Evolutionary conservation across 768 basidiomycete species (phyloP).

Genomic region (Podaxis sp.): DNA sequence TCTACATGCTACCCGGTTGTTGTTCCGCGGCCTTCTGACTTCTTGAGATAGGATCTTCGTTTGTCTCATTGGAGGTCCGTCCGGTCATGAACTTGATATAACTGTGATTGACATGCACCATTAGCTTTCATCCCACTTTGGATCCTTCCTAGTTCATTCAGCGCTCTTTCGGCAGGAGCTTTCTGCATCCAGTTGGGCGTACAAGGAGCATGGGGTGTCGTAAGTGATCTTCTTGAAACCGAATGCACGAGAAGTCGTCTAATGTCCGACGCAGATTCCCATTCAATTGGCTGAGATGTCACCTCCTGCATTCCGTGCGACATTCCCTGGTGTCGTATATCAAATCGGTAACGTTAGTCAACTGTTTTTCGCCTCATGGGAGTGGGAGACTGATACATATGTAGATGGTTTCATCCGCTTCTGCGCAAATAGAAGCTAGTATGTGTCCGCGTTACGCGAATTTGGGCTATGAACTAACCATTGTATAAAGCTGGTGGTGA

Average conservation of each 20-base stretch:
- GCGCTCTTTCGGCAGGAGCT: conserved; percentile 73
- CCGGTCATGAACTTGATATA: not conserved
- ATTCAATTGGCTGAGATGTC: conserved; percentile 83
- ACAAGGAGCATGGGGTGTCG: conserved; percentile 89
- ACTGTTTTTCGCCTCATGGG: conserved; percentile 4
- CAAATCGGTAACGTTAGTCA: conserved; percentile 70
- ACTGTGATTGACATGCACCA: not conserved
- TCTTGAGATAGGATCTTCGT: conserved; percentile 43
- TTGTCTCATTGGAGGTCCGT: conserved; percentile 47
- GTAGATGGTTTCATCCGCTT: conserved; percentile 66
- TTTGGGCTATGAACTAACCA: conserved; percentile 19
- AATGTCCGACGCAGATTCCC: conserved; percentile 42
- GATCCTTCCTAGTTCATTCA: conserved; percentile 74
- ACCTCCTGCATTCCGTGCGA: conserved; percentile 85
- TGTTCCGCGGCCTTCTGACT: not conserved
- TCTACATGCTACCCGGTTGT: not conserved
- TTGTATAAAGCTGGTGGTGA: conserved; percentile 54
- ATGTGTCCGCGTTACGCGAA: conserved; percentile 19
- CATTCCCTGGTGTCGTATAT: conserved; percentile 84
- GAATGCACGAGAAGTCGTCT: conserved; percentile 40
- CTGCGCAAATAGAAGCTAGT: conserved; percentile 80
- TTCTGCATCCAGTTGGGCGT: conserved; percentile 88
- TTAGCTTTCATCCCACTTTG: conserved; percentile 74
- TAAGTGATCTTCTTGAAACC: conserved; percentile 43
- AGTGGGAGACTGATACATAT: not conserved